These are phyloP conservation scores for Ophiostoma pallidulum DNA, from an alignment of 2,329 filamentous ascomycete species.

Conservation along the genomic window DNA sequence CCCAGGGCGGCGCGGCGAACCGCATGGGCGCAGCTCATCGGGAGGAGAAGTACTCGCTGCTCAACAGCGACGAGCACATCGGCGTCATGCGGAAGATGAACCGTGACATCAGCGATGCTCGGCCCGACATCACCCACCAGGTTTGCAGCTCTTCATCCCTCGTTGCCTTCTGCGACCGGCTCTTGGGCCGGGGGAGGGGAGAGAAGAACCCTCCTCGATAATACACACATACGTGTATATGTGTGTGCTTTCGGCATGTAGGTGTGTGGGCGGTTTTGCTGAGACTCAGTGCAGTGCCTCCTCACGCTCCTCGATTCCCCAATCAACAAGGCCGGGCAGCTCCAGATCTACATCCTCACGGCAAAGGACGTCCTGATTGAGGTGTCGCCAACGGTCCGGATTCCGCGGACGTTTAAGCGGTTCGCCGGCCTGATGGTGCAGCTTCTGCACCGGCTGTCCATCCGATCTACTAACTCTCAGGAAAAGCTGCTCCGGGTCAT, in stretches of 20 bases:
- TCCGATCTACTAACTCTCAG: slow-evolving; percentile 91
- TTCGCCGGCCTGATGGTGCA: slow-evolving; percentile 99
- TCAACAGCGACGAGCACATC: slow-evolving; percentile 99
- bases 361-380: slow-evolving; percentile 96
- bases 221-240: no score
- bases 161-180: slow-evolving; percentile 5
- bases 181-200: no score
- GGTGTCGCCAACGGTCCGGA: slow-evolving; percentile 95
- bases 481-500: slow-evolving; percentile 97
- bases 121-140: slow-evolving; percentile 98
- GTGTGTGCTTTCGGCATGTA: neutral
- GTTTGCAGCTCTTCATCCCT: slow-evolving; percentile 34
- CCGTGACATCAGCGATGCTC: slow-evolving; percentile 92
- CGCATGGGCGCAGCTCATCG: slow-evolving; percentile 52
- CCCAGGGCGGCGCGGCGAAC: slow-evolving; percentile 53
- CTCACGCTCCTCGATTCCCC: slow-evolving; percentile 95
- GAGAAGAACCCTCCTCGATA: no score
- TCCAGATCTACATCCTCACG: slow-evolving; percentile 98
- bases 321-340: slow-evolving; percentile 94
- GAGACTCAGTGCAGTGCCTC: slow-evolving; percentile 58
- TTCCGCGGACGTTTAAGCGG: slow-evolving; percentile 96
- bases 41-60: slow-evolving; percentile 92
- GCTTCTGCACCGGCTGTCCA: slow-evolving; percentile 87
- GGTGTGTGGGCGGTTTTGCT: neutral
- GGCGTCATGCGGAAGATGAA: slow-evolving; percentile 99